Conservation (phyloP, 1,284 basidiomycete genomes). For the Trametes sp. region DNA sequence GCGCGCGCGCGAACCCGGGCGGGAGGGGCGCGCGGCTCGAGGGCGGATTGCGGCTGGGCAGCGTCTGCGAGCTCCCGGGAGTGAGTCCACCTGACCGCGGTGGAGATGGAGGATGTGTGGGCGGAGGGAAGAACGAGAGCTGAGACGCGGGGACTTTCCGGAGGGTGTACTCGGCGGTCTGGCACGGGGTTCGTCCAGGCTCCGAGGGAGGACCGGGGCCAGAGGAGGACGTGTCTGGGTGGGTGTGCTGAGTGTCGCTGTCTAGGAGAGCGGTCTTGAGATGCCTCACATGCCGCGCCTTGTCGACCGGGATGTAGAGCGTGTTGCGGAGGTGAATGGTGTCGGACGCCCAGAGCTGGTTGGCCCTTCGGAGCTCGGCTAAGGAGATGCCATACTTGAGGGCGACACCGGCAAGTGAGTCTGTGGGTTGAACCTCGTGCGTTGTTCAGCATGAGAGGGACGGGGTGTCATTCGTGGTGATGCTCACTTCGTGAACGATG, state of each 20-base stretch:
- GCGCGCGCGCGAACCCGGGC: conserved; percentile 15
- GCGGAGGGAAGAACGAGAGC: conserved; percentile 42
- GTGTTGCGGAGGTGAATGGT: conserved; percentile 85
- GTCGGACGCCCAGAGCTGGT: conserved; percentile 92
- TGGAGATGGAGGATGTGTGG: conserved; percentile 23
- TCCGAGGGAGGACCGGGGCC: not conserved
- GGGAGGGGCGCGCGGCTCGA: conserved; percentile 17
- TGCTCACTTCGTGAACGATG: conserved; percentile 62
- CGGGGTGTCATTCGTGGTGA: too few species aligned
- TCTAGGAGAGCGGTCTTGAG: conserved; percentile 27
- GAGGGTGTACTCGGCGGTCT: conserved; percentile 32
- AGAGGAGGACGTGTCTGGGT: not conserved
- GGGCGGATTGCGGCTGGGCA: conserved; percentile 12
- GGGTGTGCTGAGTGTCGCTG: conserved; percentile 16
- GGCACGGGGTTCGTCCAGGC: not conserved
- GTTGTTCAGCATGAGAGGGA: not conserved
- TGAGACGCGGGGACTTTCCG: conserved; percentile 41
- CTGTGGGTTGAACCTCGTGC: conserved; percentile 68
- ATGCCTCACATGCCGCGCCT: conserved; percentile 43
- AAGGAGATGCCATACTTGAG: conserved; percentile 88
- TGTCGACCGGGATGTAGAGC: conserved; percentile 78
- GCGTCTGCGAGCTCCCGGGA: conserved; percentile 9
- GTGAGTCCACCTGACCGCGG: conserved; percentile 3
- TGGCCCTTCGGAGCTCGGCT: conserved; percentile 82
- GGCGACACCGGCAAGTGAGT: conserved; percentile 86